A percentile compares a stretch with the other conserved stretches of the same genome.
phyloP scores from a whole-genome alignment of 2,329 filamentous ascomycete species.

The Fusarium praegraminearum region DNA sequence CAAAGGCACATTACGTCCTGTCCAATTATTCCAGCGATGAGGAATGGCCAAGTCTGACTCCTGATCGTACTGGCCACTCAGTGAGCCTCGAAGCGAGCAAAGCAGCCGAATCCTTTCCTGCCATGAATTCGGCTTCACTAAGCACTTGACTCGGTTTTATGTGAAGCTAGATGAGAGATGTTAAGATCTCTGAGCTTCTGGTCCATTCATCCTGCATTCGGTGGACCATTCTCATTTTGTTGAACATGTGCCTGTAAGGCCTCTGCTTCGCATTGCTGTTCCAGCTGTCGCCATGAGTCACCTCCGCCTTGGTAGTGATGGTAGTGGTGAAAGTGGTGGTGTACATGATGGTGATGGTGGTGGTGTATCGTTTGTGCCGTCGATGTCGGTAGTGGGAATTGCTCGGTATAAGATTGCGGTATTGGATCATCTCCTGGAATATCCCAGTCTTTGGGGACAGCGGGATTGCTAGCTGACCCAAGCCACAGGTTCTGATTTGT shows the following conservation, averaged over 20 bases:
- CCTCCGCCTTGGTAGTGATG: slow-evolving; percentile 31
- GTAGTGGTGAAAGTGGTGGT: slow-evolving; percentile 43
- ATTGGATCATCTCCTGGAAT: slow-evolving; percentile 12
- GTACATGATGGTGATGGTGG: slow-evolving; percentile 38
- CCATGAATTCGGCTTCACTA: background rate
- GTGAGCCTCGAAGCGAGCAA: background rate
- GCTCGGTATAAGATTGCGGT: slow-evolving; percentile 17
- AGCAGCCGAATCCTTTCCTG: background rate
- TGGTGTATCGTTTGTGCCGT: slow-evolving; percentile 35
- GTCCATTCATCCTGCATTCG: slow-evolving; percentile 25
- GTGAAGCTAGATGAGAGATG: background rate
- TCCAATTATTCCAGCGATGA: too few species aligned
- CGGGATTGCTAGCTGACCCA: slow-evolving; percentile 6
- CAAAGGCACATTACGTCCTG: too few species aligned
- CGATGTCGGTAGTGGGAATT: slow-evolving; percentile 26
- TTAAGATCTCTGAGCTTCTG: background rate
- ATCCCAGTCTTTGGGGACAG: slow-evolving; percentile 30
- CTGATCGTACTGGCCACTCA: background rate
- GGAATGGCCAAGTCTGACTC: too few species aligned
- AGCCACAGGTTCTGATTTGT: slow-evolving; percentile 32
- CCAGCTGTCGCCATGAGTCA: slow-evolving; percentile 33
- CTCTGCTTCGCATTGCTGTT: slow-evolving; percentile 38
- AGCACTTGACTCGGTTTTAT: background rate
- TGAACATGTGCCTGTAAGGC: slow-evolving; percentile 30
- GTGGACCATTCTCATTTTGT: slow-evolving; percentile 17